phyloP scores from a whole-genome alignment of 202 grass and related monocot genomes.

The Setaria viridis region DNA sequence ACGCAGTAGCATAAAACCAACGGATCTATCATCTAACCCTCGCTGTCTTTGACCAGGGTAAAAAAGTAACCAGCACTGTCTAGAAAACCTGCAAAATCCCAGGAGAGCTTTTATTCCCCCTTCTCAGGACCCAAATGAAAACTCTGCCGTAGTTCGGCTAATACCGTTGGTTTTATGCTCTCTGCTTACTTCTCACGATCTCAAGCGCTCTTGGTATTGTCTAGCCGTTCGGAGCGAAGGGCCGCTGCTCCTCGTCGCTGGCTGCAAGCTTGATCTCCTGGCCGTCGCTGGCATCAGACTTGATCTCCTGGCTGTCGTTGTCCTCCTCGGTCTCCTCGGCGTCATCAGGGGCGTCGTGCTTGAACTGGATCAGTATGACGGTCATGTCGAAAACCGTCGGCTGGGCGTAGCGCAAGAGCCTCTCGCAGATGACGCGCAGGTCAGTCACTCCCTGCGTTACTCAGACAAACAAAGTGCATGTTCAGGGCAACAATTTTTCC shows the following conservation, averaged over 20 bases:
- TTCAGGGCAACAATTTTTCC: neutral
- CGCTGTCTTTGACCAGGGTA: neutral
- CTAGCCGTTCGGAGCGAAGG: too few relatives aligned
- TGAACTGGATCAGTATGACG: slow-evolving; percentile 39
- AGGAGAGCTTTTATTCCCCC: too few relatives aligned
- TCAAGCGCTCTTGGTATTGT: neutral
- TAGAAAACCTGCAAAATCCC: neutral
- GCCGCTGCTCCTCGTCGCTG: too few relatives aligned
- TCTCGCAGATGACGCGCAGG: slow-evolving; percentile 21
- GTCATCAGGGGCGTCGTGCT: neutral
- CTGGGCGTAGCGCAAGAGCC: neutral
- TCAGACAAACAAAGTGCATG: neutral
- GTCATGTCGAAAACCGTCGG: neutral
- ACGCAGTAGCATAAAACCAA: neutral
- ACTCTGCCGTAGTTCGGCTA: too few relatives aligned
- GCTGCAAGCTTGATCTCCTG: too few relatives aligned
- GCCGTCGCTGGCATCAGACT: neutral
- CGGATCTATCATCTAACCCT: neutral
- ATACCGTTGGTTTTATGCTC: too few relatives aligned
- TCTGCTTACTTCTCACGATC: neutral
- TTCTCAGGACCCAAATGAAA: too few relatives aligned
- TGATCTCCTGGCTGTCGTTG: neutral
- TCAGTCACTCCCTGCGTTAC: slow-evolving; percentile 8
- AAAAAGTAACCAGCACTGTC: neutral
- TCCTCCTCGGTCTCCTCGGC: neutral